Percentiles rank a stretch among this genome's conserved stretches.
These are phyloP conservation scores for Thalassiosira exigua DNA, from an alignment of 352 stramenopile genomes.

Conservation along the genomic window DNA sequence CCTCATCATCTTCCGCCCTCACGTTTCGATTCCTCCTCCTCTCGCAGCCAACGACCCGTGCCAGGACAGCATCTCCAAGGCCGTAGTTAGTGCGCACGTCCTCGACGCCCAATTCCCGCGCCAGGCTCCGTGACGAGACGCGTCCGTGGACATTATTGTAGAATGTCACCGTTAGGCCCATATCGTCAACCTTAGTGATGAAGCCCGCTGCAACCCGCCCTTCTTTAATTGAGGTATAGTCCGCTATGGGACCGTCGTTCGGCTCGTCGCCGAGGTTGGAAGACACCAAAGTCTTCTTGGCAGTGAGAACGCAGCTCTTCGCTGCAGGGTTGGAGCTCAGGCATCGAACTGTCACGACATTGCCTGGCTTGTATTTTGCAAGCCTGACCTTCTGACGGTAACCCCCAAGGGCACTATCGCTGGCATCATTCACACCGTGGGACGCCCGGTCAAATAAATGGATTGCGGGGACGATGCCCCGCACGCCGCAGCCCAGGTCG, in stretches of 20 bases:
- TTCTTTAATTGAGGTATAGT: slow-evolving; percentile 80
- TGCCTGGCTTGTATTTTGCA: slow-evolving; percentile 77
- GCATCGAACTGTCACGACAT: slow-evolving; percentile 76
- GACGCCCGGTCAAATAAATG: slow-evolving; percentile 81
- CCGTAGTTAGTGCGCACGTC: slow-evolving; percentile 77
- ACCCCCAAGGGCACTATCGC: slow-evolving; percentile 39
- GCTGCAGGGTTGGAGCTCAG: slow-evolving; percentile 64
- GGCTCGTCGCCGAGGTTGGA: slow-evolving; percentile 85
- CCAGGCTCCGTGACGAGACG: slow-evolving; percentile 88
- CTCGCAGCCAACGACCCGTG: slow-evolving; percentile 53
- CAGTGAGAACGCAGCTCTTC: slow-evolving; percentile 82
- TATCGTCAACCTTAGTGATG: slow-evolving; percentile 93
- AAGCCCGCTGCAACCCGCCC: slow-evolving; percentile 89
- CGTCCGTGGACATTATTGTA: slow-evolving; percentile 95
- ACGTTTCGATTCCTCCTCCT: slow-evolving; percentile 43
- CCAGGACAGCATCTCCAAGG: slow-evolving; percentile 78
- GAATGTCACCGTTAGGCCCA: slow-evolving; percentile 93
- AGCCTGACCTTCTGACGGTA: slow-evolving; percentile 75
- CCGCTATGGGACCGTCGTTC: slow-evolving; percentile 72
- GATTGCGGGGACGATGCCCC: slow-evolving; percentile 70
- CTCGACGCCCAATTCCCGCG: slow-evolving; percentile 80
- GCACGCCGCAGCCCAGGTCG: slow-evolving; percentile 68
- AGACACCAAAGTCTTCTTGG: slow-evolving; percentile 90
- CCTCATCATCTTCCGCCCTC: slow-evolving; percentile 26
- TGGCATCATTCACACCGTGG: slow-evolving; percentile 34